Conservation (phyloP, 1,284 basidiomycete species). For the Trichosporon sp. region DNA sequence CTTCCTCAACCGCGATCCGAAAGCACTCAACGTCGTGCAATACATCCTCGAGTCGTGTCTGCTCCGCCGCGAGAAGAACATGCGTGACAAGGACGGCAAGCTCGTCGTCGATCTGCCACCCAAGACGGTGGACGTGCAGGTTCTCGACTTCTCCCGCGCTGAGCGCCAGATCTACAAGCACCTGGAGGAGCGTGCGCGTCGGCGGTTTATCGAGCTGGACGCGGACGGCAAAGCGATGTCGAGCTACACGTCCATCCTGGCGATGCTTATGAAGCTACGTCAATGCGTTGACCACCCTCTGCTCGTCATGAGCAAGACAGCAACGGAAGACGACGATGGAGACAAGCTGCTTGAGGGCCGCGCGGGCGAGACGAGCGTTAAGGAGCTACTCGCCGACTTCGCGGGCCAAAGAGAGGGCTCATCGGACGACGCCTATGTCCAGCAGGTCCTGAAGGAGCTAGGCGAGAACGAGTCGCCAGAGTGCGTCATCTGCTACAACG, state of each 20-base stretch:
- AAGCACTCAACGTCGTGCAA: conserved; percentile 87
- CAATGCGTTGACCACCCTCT: conserved; percentile 80
- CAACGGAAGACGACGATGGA: conserved; percentile 51
- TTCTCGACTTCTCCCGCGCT: conserved; percentile 65
- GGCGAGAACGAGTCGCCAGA: conserved; percentile 52
- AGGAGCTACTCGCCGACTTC: conserved; percentile 61
- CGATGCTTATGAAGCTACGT: conserved; percentile 84
- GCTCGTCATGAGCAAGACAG: conserved; percentile 57
- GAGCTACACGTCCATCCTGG: conserved; percentile 83
- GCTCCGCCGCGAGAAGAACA: conserved; percentile 88
- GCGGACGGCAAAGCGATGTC: conserved; percentile 71
- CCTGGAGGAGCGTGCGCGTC: conserved; percentile 44
- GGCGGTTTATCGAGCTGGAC: conserved; percentile 63
- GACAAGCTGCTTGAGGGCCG: conserved; percentile 46
- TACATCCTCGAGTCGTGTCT: conserved; percentile 83
- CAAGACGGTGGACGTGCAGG: conserved; percentile 70
- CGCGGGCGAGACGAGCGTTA: conserved; percentile 54
- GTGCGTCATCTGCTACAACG: conserved; percentile 66
- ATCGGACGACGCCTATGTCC: conserved; percentile 53
- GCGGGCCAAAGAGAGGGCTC: conserved; percentile 46
- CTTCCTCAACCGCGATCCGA: conserved; percentile 77
- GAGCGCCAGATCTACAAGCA: conserved; percentile 71
- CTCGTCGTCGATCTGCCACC: conserved; percentile 82
- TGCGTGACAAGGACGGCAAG: conserved; percentile 81
- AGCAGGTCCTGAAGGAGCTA: conserved; percentile 61